Evolutionary conservation across 352 stramenopile species (phyloP).

Genomic region (Plasmopara viticola): DNA sequence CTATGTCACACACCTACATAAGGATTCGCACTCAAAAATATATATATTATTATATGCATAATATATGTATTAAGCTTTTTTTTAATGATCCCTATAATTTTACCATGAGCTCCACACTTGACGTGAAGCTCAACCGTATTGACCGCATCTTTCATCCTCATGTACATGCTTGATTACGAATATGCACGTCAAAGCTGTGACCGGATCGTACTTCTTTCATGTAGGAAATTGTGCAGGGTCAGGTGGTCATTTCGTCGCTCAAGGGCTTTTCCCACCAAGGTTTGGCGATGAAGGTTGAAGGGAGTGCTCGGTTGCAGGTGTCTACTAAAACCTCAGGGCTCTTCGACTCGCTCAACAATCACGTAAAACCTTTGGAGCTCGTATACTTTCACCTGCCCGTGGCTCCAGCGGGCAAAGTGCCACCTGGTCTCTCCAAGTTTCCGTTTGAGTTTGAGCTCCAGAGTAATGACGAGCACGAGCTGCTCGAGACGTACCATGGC

Average conservation of each 20-base stretch:
- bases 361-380: conserved; percentile 65
- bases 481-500: conserved; percentile 91
- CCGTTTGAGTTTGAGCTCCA: conserved; percentile 86
- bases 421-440: conserved; percentile 79
- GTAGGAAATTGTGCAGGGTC: conserved; percentile 77
- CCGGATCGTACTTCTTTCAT: not conserved
- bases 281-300: conserved; percentile 80
- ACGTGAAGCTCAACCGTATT: conserved; percentile 81
- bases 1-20: no score
- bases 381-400: conserved; percentile 82
- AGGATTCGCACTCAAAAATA: no score
- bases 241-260: conserved; percentile 80
- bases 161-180: conserved; percentile 21
- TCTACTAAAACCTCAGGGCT: conserved; percentile 73
- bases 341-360: conserved; percentile 83
- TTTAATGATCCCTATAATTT: no score
- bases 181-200: not conserved
- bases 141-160: conserved; percentile 82
- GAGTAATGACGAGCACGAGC: conserved; percentile 48
- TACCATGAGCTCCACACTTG: conserved; percentile 71
- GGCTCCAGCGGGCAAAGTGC: conserved; percentile 57
- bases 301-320: conserved; percentile 71
- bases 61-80: no score
- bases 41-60: no score
- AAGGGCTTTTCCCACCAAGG: conserved; percentile 81